Evolutionary conservation across 352 stramenopile species (phyloP), one percentile per base, ranked within the genome.

Genomic region (Pilasporangium apinafurcum): DNA sequence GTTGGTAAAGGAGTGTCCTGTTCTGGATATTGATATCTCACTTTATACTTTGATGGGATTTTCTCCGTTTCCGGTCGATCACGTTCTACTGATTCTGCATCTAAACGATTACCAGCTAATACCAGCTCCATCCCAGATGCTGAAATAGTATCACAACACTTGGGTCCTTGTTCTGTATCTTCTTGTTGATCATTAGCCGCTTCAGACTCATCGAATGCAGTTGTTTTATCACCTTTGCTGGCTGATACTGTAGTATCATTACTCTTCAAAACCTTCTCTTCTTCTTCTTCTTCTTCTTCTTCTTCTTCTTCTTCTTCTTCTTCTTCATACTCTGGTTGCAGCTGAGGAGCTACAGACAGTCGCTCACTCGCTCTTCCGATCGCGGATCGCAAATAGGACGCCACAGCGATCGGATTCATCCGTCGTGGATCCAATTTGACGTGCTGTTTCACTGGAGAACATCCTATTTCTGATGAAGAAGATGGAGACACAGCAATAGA

Each of bases 341-440:
- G 9, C 34, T 8, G 34, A 39, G 34, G 13, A n/a, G n/a, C n/a
- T n/a, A n/a, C 16, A 39, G 6, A 21, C 22, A 4, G 17, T 13
- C 10, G 26, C n/a, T 30, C 9, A 25, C 7, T 49, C 24, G 10
- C 30, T 32, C 22, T 48, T 12, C 5, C 52, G n/a, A 77, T 58
- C 13, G 63, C 65, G 2, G 62, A 59, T 17, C 62, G 56, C 13
- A 84, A 38, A 25, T 71, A 81, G 44, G 65, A 56, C 37, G 69
- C 59, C 43, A 78, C 58, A 1, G 63, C 27, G 17, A 34, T 35
- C 7, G 61, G 44, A 22, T 58, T 52, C 16, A 52, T 37, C n/a
- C 46, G 52, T 8, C 37, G 32, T 22, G 27, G 32, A 18, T 52
- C 33, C 42, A 53, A n/a, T n/a, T n/a, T n/a, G n/a, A n/a, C n/a